These are phyloP conservation scores for Fusarium nelsonii DNA, from an alignment of 2,329 filamentous ascomycete species.

Conservation along the genomic window DNA sequence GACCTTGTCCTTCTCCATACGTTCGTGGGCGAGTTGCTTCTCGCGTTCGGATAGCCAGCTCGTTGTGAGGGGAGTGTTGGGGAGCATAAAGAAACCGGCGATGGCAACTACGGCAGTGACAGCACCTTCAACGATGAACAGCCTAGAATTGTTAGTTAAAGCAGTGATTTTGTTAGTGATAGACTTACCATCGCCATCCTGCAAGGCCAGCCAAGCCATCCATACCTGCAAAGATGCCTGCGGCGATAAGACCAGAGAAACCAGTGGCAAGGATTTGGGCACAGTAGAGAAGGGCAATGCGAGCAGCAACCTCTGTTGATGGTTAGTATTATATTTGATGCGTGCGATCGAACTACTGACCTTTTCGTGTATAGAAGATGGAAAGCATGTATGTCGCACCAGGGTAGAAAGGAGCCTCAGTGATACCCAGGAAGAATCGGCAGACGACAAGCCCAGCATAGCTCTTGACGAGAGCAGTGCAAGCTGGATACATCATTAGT, in stretches of 20 bases:
- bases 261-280: slow-evolving; percentile 76
- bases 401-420: slow-evolving; percentile 57
- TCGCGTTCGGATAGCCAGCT: slow-evolving; percentile 60
- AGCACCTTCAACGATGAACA: slow-evolving; percentile 67
- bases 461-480: slow-evolving; percentile 53
- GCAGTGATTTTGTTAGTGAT: fast-evolving
- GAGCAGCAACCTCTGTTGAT: slow-evolving; percentile 71
- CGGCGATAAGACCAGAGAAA: slow-evolving; percentile 72
- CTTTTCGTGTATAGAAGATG: slow-evolving; percentile 52
- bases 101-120: slow-evolving; percentile 51
- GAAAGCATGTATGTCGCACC: slow-evolving; percentile 54
- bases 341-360: slow-evolving; percentile 7
- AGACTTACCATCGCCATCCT: slow-evolving; percentile 69
- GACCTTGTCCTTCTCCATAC: slow-evolving; percentile 65
- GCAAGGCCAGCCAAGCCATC: slow-evolving; percentile 63
- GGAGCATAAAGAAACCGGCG: slow-evolving; percentile 50
- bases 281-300: slow-evolving; percentile 69
- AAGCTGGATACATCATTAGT: slow-evolving; percentile 32
- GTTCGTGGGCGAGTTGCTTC: slow-evolving; percentile 60
- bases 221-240: slow-evolving; percentile 65
- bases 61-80: slow-evolving; percentile 59
- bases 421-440: slow-evolving; percentile 57
- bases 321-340: not conserved
- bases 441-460: slow-evolving; percentile 53
- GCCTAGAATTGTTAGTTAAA: slow-evolving; percentile 28